Evolutionary conservation across 23 red algal species (phyloP), one percentile per base, ranked within the genome.

Genomic region (Gracilaria domingensis): DNA sequence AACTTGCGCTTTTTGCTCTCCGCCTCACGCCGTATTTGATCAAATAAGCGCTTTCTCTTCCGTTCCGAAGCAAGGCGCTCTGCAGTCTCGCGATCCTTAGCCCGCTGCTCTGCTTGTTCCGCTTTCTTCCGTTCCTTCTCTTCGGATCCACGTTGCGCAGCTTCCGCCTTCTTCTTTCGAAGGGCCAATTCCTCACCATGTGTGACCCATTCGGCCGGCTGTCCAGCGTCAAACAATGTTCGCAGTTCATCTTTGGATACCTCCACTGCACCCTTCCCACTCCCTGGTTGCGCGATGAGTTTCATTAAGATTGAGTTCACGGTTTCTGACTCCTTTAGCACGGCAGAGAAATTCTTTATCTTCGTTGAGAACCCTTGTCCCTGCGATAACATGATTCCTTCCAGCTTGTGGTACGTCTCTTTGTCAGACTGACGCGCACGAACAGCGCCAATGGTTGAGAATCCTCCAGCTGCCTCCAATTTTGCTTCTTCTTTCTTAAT

Each of bases 151-250:
- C 20, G 21, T 38, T 55, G 0, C 38, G 23, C 53, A 28, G 25
- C 50, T 16, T 61, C 51, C 13, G 51, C 51, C 14, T 14, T 16
- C 8, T 1, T n/a, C 13, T 60, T 82, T 0, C 49, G 21, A 36
- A 51, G 49, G 26, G 18, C 34, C 26, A 56, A 37, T 16, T 82
- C 23, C 38, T 82, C 78, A 5, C 51, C 51, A 28, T 82, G 78
- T 60, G 78, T 82, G 0, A 60, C 78, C 78, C 78, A 82, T 42
- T 82, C 24, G 4, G 50, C 78, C 25, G 1, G n/a, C 24, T 34
- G 13, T 4, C 78, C 78, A 0, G 78, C 51, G 20, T 82, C 51
- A 17, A 36, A 82, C 8, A 82, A 26, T 20, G 34, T 7, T 12
- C 44, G 12, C 7, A 2, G 1, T 29, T 29, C 5, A 11, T 34